Conservation (phyloP, 345 rosid species). For the Luvunga scandens region DNA sequence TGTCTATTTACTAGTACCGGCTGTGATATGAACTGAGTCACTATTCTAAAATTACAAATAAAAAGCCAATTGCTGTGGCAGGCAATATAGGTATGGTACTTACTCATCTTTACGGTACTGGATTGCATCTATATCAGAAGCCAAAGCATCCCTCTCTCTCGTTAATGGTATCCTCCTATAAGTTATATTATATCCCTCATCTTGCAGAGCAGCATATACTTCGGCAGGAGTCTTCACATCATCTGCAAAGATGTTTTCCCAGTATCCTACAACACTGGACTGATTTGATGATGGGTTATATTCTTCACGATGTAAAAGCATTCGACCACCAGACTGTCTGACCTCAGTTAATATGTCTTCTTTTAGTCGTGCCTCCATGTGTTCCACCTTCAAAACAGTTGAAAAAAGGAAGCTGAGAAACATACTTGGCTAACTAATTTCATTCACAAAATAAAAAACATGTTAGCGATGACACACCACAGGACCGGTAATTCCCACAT, state of each 20-base stretch:
- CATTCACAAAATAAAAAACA: conserved; percentile 1
- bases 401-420: conserved; percentile 10
- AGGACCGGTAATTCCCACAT: conserved; percentile 86
- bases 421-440: neutral
- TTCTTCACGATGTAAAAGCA: conserved; percentile 97
- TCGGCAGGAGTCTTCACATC: conserved; percentile 91
- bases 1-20: neutral
- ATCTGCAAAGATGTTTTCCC: conserved; percentile 85
- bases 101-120: conserved; percentile 75
- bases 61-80: neutral
- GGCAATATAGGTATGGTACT: conserved; percentile 30
- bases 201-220: conserved; percentile 72
- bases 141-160: conserved; percentile 86
- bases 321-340: conserved; percentile 67
- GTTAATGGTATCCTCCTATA: conserved; percentile 92
- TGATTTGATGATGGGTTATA: conserved; percentile 62
- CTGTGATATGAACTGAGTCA: conserved; percentile 4
- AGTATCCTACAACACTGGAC: conserved; percentile 82
- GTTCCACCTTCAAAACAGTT: conserved; percentile 63
- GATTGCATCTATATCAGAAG: conserved; percentile 83
- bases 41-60: conserved; percentile 5
- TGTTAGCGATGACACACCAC: conserved; percentile 48
- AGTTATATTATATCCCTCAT: conserved; percentile 61
- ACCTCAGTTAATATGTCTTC: conserved; percentile 86
- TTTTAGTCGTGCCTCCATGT: conserved; percentile 82